Conservation (phyloP, 2,329 filamentous ascomycete genomes). For the Ophiocordyceps polyrhachis-furcata region DNA sequence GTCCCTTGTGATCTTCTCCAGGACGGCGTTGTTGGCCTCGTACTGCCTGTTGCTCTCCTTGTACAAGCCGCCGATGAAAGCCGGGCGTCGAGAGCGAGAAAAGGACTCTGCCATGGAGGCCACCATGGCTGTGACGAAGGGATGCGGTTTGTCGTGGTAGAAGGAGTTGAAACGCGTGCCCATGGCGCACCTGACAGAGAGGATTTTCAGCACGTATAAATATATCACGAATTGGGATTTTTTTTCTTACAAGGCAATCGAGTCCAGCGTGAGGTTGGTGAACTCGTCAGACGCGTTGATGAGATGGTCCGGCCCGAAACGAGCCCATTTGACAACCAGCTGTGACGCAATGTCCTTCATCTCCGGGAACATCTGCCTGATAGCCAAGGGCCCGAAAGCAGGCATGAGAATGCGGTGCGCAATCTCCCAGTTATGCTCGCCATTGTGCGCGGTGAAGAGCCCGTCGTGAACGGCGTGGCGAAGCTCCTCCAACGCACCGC, state of each 20-base stretch:
- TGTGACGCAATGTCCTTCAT: slow-evolving; percentile 52
- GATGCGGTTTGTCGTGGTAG: slow-evolving; percentile 49
- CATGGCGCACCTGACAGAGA: slow-evolving; percentile 39
- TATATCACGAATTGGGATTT: no score
- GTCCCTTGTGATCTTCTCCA: slow-evolving; percentile 37
- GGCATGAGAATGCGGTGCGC: slow-evolving; percentile 48
- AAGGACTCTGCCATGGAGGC: slow-evolving; percentile 37
- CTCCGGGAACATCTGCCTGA: slow-evolving; percentile 49
- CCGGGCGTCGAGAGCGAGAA: slow-evolving; percentile 12
- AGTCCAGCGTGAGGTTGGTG: slow-evolving; percentile 55
- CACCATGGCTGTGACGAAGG: slow-evolving; percentile 50
- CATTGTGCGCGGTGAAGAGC: slow-evolving; percentile 38
- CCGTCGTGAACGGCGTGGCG: slow-evolving; percentile 44
- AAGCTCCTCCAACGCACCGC: slow-evolving; percentile 27
- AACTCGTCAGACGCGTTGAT: slow-evolving; percentile 49
- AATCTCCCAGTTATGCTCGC: slow-evolving; percentile 45
- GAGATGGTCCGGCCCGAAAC: slow-evolving; percentile 35
- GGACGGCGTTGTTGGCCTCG: slow-evolving; percentile 30
- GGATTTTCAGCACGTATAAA: no score
- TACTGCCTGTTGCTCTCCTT: slow-evolving; percentile 30
- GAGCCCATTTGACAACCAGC: slow-evolving; percentile 48
- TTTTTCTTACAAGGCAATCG: slow-evolving; percentile 44
- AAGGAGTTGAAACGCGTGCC: slow-evolving; percentile 58
- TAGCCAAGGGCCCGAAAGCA: slow-evolving; percentile 50
- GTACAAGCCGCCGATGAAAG: slow-evolving; percentile 24